Base-by-base conservation (phyloP, 495 filamentous ascomycete species). In the Parathielavia appendiculata region DNA sequence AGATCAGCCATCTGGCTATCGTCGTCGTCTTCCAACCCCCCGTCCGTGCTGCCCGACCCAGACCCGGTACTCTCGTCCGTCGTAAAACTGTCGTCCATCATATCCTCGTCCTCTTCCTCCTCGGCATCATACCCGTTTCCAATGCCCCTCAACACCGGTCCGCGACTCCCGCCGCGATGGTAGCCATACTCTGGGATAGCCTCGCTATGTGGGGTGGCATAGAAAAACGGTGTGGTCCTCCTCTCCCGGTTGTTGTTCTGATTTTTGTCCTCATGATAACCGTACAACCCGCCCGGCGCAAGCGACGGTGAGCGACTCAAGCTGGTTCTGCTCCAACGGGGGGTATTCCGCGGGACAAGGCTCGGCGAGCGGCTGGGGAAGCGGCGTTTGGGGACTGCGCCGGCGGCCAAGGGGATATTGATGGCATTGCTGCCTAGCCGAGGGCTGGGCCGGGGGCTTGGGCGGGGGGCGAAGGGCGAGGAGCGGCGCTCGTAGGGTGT, bases 141-240 rank as follows among this genome's bases (percentile, higher is more conserved):
- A 20, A 40, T n/a, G 11, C 14, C 13, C 1, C 19, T 12, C 4
- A 16, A 20, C 38, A 11, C 12, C 7, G 61, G 63, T 5, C 51
- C 51, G 12, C 62, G 57, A 32, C 66, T 66, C 11, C 62, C 64
- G 2, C 41, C 63, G 0, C 65, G 63, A 5, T 66, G 53, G 39
- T 58, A 65, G 2, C 51, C 59, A 17, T 44, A 50, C 35, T 69
- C 61, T 4, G 58, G 61, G 1, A 68, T 23, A 13, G 62, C 66
- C 12, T 79, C 80, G 61, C 80, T 83, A 56, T 79, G 67, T 9
- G 82, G 82, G 8, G 82, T 85, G 1, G 77, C 78, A 47, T 78
- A 79, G 46, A 73, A 81, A 47, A 74, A 76, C 3, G 77, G 79
- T 0, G 80, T 82, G 4, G 70, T 36, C 30, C 69, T 67, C 26